Conservation (phyloP, 352 stramenopile genomes). For the Phytophthora capsici region DNA sequence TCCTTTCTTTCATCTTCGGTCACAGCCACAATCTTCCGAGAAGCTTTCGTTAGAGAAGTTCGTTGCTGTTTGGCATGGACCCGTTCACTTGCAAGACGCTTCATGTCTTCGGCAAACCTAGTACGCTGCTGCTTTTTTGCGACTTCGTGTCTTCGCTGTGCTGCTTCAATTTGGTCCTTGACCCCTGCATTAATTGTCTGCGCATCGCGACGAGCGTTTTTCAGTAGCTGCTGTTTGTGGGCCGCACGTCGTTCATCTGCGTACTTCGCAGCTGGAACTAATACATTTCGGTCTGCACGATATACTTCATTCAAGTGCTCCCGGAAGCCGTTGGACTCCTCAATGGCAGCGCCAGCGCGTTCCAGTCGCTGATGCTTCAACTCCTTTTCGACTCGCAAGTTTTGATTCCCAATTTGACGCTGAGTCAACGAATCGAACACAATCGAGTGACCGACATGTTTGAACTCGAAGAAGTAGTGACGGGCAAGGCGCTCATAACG, state of each 20-base stretch:
- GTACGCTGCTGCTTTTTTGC: conserved; percentile 24
- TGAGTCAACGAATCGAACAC: conserved; percentile 37
- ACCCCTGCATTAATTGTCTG: conserved; percentile 22
- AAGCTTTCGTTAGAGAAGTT: conserved; percentile 8
- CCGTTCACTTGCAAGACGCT: conserved; percentile 30
- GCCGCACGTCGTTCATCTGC: conserved; percentile 12
- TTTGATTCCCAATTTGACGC: conserved; percentile 7
- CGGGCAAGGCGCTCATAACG: conserved; percentile 62
- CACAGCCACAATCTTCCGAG: conserved; percentile 22
- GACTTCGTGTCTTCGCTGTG: conserved; percentile 25
- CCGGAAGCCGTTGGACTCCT: conserved; percentile 46
- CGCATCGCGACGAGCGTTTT: conserved; percentile 26
- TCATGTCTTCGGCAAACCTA: conserved; percentile 41
- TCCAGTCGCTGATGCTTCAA: conserved; percentile 36
- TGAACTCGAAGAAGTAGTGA: conserved; percentile 81
- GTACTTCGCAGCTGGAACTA: conserved; percentile 1
- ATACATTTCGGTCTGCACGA: conserved; percentile 18
- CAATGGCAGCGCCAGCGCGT: conserved; percentile 44
- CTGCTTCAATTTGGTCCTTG: conserved; percentile 15
- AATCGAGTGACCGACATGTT: conserved; percentile 57
- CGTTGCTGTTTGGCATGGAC: conserved; percentile 29
- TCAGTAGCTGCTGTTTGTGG: conserved; percentile 29
- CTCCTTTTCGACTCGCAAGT: conserved; percentile 12
- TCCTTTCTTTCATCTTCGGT: conserved; percentile 8
- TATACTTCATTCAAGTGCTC: conserved; percentile 41